These are phyloP conservation scores for Malassezia yamatoensis DNA, from an alignment of 1,284 basidiomycete genomes.

Conservation along the genomic window DNA sequence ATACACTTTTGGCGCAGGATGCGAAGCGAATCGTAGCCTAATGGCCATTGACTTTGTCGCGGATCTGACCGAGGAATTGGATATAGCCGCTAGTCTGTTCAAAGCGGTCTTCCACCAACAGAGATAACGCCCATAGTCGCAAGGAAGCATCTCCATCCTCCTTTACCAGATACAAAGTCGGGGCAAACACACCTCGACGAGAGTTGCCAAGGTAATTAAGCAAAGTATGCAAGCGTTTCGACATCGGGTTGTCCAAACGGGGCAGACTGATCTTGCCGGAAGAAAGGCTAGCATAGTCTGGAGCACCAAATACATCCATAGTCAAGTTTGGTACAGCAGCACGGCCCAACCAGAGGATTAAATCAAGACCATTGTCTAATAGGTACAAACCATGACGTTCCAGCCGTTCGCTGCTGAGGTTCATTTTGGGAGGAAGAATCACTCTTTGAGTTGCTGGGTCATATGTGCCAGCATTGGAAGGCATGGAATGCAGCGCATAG, in stretches of 20 bases:
- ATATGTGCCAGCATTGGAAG: constrained; percentile 60
- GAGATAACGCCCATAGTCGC: constrained; percentile 84
- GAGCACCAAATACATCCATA: constrained; percentile 84
- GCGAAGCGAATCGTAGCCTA: neutral
- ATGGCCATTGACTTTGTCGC: constrained; percentile 29
- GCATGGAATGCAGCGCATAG: constrained; percentile 95
- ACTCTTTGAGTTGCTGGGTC: constrained; percentile 46
- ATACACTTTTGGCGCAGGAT: constrained; percentile 11
- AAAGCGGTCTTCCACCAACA: constrained; percentile 87
- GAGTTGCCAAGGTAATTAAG: constrained; percentile 83
- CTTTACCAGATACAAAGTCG: constrained; percentile 94
- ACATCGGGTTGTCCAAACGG: constrained; percentile 80
- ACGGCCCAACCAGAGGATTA: constrained; percentile 94
- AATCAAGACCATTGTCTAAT: constrained; percentile 93
- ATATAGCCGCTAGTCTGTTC: constrained; percentile 90
- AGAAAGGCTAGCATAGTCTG: constrained; percentile 73
- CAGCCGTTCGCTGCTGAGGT: constrained; percentile 81
- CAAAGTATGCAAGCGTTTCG: constrained; percentile 81
- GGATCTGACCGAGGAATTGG: constrained; percentile 61
- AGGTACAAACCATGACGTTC: constrained; percentile 92
- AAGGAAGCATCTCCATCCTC: constrained; percentile 86
- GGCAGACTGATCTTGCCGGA: constrained; percentile 91
- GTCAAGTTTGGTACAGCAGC: constrained; percentile 91
- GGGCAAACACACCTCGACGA: constrained; percentile 74
- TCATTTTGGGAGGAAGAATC: constrained; percentile 73